Conservation (phyloP, 2,329 filamentous ascomycete genomes). For the Emergomyces africanus region DNA sequence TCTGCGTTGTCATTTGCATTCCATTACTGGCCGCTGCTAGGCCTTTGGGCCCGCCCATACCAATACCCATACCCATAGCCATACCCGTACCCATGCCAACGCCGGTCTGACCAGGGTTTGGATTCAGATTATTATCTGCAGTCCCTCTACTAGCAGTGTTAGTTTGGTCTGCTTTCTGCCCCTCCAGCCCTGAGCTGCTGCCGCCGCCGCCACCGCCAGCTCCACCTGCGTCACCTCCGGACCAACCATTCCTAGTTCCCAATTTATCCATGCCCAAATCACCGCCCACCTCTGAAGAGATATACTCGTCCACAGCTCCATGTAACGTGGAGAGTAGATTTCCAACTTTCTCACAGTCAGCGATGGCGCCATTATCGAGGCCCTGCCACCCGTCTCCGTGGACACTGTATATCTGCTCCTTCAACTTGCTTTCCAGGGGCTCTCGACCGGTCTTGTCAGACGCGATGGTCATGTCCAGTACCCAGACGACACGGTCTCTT, state of each 20-base stretch:
- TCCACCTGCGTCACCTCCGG: background rate
- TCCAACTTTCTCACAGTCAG: conserved; percentile 20
- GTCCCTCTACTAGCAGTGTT: background rate
- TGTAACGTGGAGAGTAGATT: conserved; percentile 18
- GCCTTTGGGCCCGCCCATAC: background rate
- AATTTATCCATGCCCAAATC: background rate
- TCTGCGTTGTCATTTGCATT: background rate
- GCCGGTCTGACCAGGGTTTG: background rate
- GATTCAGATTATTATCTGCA: background rate
- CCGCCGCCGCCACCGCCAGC: background rate
- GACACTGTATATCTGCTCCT: conserved; percentile 23
- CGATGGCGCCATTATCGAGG: conserved; percentile 25
- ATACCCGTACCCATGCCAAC: background rate
- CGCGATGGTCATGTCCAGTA: conserved; percentile 18
- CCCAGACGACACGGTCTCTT: conserved; percentile 21
- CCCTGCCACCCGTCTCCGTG: conserved; percentile 29
- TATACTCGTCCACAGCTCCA: conserved; percentile 6
- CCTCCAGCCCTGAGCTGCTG: background rate
- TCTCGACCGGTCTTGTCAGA: conserved; percentile 10
- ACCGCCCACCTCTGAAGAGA: background rate
- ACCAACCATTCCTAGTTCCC: background rate
- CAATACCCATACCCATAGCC: background rate
- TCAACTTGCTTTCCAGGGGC: conserved; percentile 14
- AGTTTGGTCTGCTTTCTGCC: background rate
- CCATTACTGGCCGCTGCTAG: background rate